Evolutionary conservation across 306 rosid genomes (phyloP), one percentile per base, ranked within the genome.

Genomic region (Castanospermum australe): DNA sequence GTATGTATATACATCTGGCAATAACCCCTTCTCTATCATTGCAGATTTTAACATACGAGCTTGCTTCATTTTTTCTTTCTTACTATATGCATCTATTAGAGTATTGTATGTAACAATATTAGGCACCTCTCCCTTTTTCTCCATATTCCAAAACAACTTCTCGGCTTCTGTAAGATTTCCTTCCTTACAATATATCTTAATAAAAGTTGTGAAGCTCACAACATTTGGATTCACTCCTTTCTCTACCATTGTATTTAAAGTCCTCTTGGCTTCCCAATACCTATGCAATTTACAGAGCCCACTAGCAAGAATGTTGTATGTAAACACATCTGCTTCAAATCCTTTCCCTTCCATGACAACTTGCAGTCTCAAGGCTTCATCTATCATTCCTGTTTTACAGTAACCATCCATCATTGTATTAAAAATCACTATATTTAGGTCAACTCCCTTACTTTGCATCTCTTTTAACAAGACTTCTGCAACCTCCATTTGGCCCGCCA

Each of bases 151-250:
- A 30, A 92, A 72, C 54, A 88, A 51, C 83, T 86, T 67, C 56
- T 80, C 89, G 22, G 97, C 97, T 79, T 90, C 94, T 24, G 50
- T 90, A 62, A 94, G 74, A 86, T 90, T 82, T 52, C 97, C 94
- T 87, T 94, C 97, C 86, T 94, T 89, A 86, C 98, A 88, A 82
- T 81, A 86, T 77, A 90, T 90, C 82, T 89, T 97, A 69, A 94
- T 82, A 84, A 89, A 83, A 33, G 69, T 87, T 73, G 91, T 87
- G 79, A 82, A 90, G 18, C 84, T 87, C 73, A 92, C 93, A 25
- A 75, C 59, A 61, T 88, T 90, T 2, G 89, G 90, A 69, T 86
- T 62, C 71, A 89, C 88, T 38, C 93, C 97, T 61, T 73, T 84
- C 67, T 90, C 97, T 35, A 22, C 88, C 98, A 92, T 92, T 67